Evolutionary conservation across 306 rosid species (phyloP), one percentile per base, ranked within the genome.

Genomic region (Medicago ruthenica): DNA sequence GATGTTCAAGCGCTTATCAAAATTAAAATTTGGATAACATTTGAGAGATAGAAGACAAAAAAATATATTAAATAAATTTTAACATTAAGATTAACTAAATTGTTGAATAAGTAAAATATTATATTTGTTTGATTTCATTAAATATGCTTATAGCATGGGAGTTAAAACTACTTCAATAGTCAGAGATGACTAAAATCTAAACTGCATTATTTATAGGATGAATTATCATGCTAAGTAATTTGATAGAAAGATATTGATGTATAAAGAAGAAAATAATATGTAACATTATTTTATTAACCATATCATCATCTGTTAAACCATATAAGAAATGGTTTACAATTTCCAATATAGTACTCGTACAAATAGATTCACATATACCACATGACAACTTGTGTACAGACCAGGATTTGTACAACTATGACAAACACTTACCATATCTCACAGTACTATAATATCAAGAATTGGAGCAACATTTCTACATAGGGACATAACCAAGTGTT

Each of bases 341-440:
- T 36, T 71, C 6, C 24, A 70, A 60, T 22, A 31, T 12, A 67
- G 37, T 36, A n/a, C 16, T 51, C 1, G 6, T n/a, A 64, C 67
- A 83, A 21, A 62, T 41, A 10, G 51, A 47, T 41, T 72, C 66
- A 34, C 66, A 70, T 66, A 66, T 53, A 77, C 27, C 17, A 68
- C 73, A 71, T 24, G 18, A 69, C 54, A 72, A 78, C 70, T 64
- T 50, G 39, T 63, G 24, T 41, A 80, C 59, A 80, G 9, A 67
- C 68, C 73, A 40, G 42, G 7, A 27, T 21, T 31, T 31, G 42
- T 7, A 14, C 63, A 44, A 20, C 55, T 41, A 45, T 65, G 60
- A 41, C 24, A 57, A 70, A 53, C 37, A 50, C 42, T 71, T 63
- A 3, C 75, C 63, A 51, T 47, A 62, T 24, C 24, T n/a, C 66